Percentiles rank a stretch among this genome's conserved stretches.
phyloP scores from a whole-genome alignment of 345 rosid species.

The Cochlearia excelsa region DNA sequence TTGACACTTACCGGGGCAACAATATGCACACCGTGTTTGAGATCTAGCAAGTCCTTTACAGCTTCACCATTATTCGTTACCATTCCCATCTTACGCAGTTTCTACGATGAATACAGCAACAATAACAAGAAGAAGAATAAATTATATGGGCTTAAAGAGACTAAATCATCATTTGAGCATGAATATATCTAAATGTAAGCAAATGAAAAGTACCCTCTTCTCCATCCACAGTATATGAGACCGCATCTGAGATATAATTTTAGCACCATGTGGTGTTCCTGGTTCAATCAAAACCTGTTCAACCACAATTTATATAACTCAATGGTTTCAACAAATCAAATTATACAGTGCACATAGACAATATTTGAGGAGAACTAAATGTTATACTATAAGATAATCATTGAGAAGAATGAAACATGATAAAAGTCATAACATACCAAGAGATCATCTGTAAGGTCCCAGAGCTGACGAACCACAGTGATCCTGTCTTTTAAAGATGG shows the following conservation, averaged over 20 bases:
- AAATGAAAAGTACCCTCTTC: conserved; percentile 53
- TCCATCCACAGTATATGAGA: conserved; percentile 98
- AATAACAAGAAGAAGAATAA: conserved; percentile 18
- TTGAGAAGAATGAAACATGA: conserved; percentile 9
- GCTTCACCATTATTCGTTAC: conserved; percentile 31
- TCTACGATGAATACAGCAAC: conserved; percentile 43
- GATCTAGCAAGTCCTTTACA: conserved; percentile 54
- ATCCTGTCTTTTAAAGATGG: conserved; percentile 86
- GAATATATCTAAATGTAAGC: neutral
- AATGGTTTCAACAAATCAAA: neutral
- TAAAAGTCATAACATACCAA: conserved; percentile 48
- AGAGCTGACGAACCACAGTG: conserved; percentile 85
- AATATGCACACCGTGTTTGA: conserved; percentile 65
- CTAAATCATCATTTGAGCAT: conserved; percentile 11
- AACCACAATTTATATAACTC: conserved; percentile 5
- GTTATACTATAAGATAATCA: neutral
- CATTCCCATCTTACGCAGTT: conserved; percentile 51
- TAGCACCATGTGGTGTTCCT: conserved; percentile 93
- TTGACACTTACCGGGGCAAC: conserved; percentile 86
- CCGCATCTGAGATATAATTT: conserved; percentile 87
- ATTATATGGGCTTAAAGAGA: neutral
- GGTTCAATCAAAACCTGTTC: conserved; percentile 89
- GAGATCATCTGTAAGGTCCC: conserved; percentile 93
- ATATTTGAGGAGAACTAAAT: neutral
- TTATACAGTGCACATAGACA: neutral